phyloP scores from a whole-genome alignment of 805 yeast genomes.

The Spathaspora hagerdaliae region DNA sequence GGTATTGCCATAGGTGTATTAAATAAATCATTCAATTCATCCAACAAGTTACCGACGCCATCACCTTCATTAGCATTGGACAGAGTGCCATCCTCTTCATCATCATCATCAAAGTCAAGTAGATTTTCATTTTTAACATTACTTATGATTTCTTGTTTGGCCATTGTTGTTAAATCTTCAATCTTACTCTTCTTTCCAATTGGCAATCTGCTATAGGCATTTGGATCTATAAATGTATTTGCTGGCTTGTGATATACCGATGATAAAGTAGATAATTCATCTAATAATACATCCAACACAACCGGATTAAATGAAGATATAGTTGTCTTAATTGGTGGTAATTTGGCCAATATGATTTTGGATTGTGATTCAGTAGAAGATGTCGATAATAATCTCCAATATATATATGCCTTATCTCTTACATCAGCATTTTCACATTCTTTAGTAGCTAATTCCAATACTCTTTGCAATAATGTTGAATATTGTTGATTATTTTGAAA shows the following conservation, averaged over 20 bases:
- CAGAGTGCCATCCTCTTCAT: constrained; percentile 13
- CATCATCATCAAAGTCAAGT: constrained; percentile 79
- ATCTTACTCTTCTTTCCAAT: constrained; percentile 23
- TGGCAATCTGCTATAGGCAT: constrained; percentile 26
- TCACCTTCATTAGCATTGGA: constrained; percentile 7
- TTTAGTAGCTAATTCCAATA: constrained; percentile 60
- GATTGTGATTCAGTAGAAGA: constrained; percentile 40
- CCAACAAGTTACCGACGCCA: constrained; percentile 44
- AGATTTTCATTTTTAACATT: constrained; percentile 72
- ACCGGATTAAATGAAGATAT: constrained; percentile 68
- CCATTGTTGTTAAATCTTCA: constrained; percentile 74
- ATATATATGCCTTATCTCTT: constrained; percentile 73
- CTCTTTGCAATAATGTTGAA: constrained; percentile 48
- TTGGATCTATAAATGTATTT: constrained; percentile 50
- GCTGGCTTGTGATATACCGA: constrained; percentile 89
- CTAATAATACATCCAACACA: constrained; percentile 61
- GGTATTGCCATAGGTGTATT: constrained; percentile 25
- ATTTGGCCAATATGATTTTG: constrained; percentile 52
- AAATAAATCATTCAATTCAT: constrained; percentile 75
- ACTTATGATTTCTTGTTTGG: constrained; percentile 68
- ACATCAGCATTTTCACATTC: constrained; percentile 71
- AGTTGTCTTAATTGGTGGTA: constrained; percentile 71
- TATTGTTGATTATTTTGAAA: constrained; percentile 14
- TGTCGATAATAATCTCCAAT: constrained; percentile 71
- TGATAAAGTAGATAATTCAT: constrained; percentile 79